Evolutionary conservation across 2,329 filamentous ascomycete species (phyloP), one percentile per base, ranked within the genome.

Genomic region (Cladosporium colombiae): DNA sequence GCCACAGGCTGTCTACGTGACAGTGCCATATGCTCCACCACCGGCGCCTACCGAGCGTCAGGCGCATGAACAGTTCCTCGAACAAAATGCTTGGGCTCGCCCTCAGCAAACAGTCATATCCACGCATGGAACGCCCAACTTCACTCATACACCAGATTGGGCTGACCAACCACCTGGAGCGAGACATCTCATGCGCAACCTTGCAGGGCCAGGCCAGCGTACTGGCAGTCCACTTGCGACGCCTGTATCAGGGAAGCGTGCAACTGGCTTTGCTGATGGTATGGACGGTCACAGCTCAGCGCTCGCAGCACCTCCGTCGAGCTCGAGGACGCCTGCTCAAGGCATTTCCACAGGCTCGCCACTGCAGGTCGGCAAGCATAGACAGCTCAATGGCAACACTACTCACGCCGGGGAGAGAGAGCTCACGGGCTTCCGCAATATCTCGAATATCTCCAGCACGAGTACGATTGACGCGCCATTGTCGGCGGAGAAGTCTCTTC

Each of bases 11-110:
- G 61, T 44, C n/a, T 46, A 53, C 29, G 18, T 46, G 10, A 35
- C 33, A 33, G 23, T 27, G 5, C 58, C 58, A 2, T 49, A 61
- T 23, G 57, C 29, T 27, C 50, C 33, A 31, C n/a, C 35, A 6
- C 18, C 61, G n/a, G 68, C 72, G 10, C 70, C 69, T 50, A 72
- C 71, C 40, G 76, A 76, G 59, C 74, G 74, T 23, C 66, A 75
- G 11, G 76, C 76, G 14, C 75, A 78, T 72, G 92, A 96, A 77
- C 90, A 94, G 69, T 96, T 95, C 71, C 85, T 96, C 64, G 91
- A 96, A 74, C 89, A 94, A 71, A 96, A 91, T 5, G 90, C 93
- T 0, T 97, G 93, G 93, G 92, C 93, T 40, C 96, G 96, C 75
- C 92, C 93, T 21, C 91, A 94, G 70, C 91, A 94, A 70, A 89